Evolutionary conservation across 768 basidiomycete genomes (phyloP).

Genomic region (Clitopilus passeckerianus): DNA sequence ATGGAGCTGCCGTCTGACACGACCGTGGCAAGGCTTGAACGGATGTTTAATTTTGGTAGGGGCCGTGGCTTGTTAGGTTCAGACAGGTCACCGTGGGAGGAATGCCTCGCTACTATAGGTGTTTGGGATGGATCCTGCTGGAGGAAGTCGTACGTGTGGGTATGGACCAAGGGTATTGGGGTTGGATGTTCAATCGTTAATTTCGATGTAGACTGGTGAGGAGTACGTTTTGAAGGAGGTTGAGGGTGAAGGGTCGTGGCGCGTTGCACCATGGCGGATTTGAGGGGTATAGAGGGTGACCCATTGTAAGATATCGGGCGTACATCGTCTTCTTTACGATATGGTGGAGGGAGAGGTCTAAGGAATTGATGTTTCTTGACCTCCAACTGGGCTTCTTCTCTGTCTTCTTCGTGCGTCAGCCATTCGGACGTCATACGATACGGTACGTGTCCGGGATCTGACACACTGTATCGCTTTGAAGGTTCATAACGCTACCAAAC

Average conservation of each 20-base stretch:
- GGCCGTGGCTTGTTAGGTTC: not conserved
- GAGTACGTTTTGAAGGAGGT: not conserved
- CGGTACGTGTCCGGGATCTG: not conserved
- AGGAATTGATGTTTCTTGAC: not conserved
- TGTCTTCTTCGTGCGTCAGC: not conserved
- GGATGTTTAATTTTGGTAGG: not conserved
- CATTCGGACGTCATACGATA: not conserved
- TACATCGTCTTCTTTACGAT: not conserved
- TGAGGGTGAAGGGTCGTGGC: not conserved
- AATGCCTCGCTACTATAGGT: too few relatives aligned
- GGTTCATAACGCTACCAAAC: not conserved
- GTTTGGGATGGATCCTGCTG: not conserved
- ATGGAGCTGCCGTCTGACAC: not conserved
- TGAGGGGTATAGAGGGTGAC: not conserved
- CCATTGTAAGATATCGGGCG: not conserved
- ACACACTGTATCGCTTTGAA: not conserved
- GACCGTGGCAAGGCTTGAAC: not conserved
- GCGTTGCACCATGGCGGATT: not conserved
- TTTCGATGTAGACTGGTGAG: not conserved
- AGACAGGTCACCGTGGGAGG: not conserved
- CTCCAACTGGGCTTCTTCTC: not conserved
- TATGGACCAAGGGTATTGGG: not conserved
- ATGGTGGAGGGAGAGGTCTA: not conserved
- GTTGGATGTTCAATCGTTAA: not conserved
- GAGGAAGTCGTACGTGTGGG: not conserved